Base-by-base conservation (phyloP, 352 stramenopile genomes). In the Phytophthora rubi region DNA sequence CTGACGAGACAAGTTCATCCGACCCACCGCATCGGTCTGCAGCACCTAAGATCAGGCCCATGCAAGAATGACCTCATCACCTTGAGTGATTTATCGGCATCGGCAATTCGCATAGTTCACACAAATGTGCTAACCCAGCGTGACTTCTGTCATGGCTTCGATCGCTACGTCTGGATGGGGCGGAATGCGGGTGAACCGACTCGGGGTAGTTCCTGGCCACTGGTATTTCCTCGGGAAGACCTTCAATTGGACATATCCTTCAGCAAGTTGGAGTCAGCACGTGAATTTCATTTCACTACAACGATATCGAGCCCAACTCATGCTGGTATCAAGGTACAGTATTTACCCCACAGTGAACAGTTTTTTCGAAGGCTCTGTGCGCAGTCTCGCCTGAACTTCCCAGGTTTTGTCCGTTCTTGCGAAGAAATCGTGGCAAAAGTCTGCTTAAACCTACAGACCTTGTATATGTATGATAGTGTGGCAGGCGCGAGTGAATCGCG, bases 1-100 rank as follows among this genome's bases (percentile, higher is more conserved):
- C 56, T 85, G 18, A 55, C 58, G 1, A 75, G 84, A 15, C 75
- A 88, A 51, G 81, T 91, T 10, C 72, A 75, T 9, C 60, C 75
- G 1, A 45, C 62, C 12, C 73, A 88, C 48, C 30, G 72, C 1
- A 2, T 37, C 13, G 33, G 64, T 15, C 77, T 91, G 4, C 23
- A 54, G 4, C 79, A 80, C 33, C 37, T 88, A 7, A 65, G 71
- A 10, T 55, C 68, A 12, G 23, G 26, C 0, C 37, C 69, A 9
- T 90, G 82, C 59, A 48, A 26, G 1, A 62, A 80, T 15, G 28
- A 70, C 3, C 16, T 83, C 21, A 56, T 89, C 2, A 75, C 80
- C 0, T 59, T 79, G 6, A 76, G 79, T 0, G 84, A 92, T 37
- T 44, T 89, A 21, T 72, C 73, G 12, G 21, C 70, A 0, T 45